Base-by-base conservation (phyloP, 495 filamentous ascomycete genomes). In the Friedmanniomyces simplex region DNA sequence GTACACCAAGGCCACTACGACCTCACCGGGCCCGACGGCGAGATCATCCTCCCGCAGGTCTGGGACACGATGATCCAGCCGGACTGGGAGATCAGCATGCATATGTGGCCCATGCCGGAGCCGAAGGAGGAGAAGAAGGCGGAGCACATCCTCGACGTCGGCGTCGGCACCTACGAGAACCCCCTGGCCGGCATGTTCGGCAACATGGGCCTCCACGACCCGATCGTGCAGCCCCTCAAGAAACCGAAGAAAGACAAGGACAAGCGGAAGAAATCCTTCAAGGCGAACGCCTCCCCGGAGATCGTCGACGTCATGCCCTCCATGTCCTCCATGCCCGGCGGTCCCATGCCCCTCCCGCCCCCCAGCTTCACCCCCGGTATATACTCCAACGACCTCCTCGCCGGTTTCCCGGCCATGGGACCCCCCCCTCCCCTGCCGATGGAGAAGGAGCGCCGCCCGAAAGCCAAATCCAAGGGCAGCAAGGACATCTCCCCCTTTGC, bases 91-190 rank as follows among this genome's bases (percentile, higher is more conserved):
- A 85, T 96, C 64, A 90, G 84, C 2, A 96, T 96, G 91, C 87
- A 94, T 61, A 93, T 96, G 89, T 96, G 91, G 91, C 90, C 91
- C 5, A 86, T 95, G 76, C 81, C 79, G 4, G 83, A 84, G 61
- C 46, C 45, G 25, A 50, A 61, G 42, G 49, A 52, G 25, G 28
- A 49, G 30, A 51, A 59, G 34, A 5, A 54, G 5, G 13, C 20
- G 2, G 49, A 60, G 34, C 34, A 5, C 6, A 6, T 10, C 21
- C 6, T 22, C 20, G 39, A 46, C 32, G 6, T 16, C 24, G 25
- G 24, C 5, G 16, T 1, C 22, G 32, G 32, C 41, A 18, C 8
- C 14, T 54, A 25, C 21, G 18, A 43, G 14, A 21, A 55, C 25
- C 26, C 48, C 6, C 18, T 54, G 11, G 39, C 25, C 26, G 55